Base-by-base conservation (phyloP, 2,329 filamentous ascomycete species). In the Penicillium nordicum region DNA sequence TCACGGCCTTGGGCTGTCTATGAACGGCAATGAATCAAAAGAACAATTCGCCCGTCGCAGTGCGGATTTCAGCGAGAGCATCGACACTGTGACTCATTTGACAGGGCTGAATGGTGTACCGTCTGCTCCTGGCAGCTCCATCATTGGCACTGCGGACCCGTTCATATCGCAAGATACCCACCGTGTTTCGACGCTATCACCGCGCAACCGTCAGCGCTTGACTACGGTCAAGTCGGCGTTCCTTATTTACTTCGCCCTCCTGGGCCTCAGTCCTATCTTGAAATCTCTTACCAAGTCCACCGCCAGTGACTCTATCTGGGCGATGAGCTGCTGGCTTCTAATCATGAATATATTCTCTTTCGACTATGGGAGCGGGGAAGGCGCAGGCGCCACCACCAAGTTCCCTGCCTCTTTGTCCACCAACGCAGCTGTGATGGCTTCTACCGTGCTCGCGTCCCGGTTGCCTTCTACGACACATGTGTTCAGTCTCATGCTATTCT, bases 271-370 rank as follows among this genome's bases (percentile, higher is more conserved):
- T 41, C 94, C 94, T 0, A 97, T 99, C 62, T 85, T 99, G 59
- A 97, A 97, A 74, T 97, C 92, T 1, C 83, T 99, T n/a, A 99
- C 94, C 0, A 84, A 84, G 49, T 97, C 92, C 5, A 97, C 93
- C 5, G 93, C 90, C 8, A 89, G 85, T 54, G 94, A 99, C 80
- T 94, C 89, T 42, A 99, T 99, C 71, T 99, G 94, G 94, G 91
- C 94, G 56, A 89, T 99, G 79, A 94, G 90, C 49, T 92, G 90
- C 69, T 94, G 92, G 86, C 82, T 99, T 43, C 84, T 99, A 60
- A 84, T 89, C 67, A 93, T 97, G 76, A 99, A 99, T 73, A 91
- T 97, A 59, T 95, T 96, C 75, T 97, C 95, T 72, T 97, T 97
- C 70, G 94, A 99, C 79, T 99, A 99, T 74, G 90, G 90, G 11